Evolutionary conservation across 176 grass and related monocot genomes (phyloP), one percentile per base, ranked within the genome.

Genomic region (Carex parvula): DNA sequence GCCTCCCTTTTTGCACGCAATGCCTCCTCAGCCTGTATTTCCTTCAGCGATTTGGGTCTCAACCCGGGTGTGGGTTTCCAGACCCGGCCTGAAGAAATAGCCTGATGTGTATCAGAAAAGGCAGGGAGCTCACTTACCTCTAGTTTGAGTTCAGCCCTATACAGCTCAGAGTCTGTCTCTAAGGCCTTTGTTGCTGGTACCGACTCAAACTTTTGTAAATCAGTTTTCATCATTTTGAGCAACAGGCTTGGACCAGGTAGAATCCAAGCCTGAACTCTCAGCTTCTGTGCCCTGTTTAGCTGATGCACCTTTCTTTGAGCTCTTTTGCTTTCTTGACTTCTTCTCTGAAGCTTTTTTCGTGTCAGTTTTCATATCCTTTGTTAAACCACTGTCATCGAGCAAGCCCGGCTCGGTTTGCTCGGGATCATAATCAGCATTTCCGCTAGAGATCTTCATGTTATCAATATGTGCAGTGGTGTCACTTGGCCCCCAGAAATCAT

Each of bases 11-110:
- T 88, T 18, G 85, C 87, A 53, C 85, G 78, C 72, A 88, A n/a
- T 70, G 94, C 89, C 88, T 99, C 97, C 89, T 99, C 97, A 71
- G 87, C 91, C 84, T 99, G 93, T 84, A 99, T 99, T 89, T 99
- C 93, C 60, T 93, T 88, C 30, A 99, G 73, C 68, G 97, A 96
- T 85, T 99, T 99, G 42, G 97, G 90, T 35, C 94, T 94, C n/a
- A 85, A 60, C 21, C 90, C 93, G 26, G 90, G 84, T 39, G 93
- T 88, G 79, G 91, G 81, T 89, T 96, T 99, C 97, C 97, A 99
- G 26, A 79, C 90, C 29, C 83, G 76, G 16, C 90, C 81, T 81
- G 55, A 85, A 68, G 89, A 84, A 2, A 17, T 56, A 16, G 83
- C 64, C 83, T 85, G 89, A 50, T 30, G 60, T 70, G 72, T 53